Base-by-base conservation (phyloP, 208 protist species). In the Trypanosoma theileri region DNA sequence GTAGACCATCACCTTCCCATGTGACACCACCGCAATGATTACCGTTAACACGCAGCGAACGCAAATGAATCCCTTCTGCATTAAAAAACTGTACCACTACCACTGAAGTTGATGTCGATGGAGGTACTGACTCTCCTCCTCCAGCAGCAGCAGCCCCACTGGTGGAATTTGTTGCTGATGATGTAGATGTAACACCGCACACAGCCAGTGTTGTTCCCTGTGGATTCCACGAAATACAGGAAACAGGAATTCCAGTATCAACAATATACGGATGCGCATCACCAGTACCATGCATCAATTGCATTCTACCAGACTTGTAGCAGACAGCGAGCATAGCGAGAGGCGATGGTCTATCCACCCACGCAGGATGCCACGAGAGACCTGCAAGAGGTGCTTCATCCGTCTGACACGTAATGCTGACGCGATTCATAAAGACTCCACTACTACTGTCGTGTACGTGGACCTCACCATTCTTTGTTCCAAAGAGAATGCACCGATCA, bases 81-180 rank as follows among this genome's bases (percentile, higher is more conserved):
- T 76, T 96, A 79, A 96, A 98, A 81, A 99, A 99, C 81, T 98
- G 95, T 24, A 97, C 85, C 59, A 94, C 71, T 42, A 92, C 79
- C n/a, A 80, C 55, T 19, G 79, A 66, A 0, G 71, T 65, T 6
- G 46, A 45, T 13, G 14, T n/a, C 10, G 22, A 19, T 7, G 56
- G 7, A 7, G 28, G 9, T 9, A 19, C 31, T n/a, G 16, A 3
- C 9, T 31, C 58, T 35, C 19, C 19, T 42, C 57, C 28, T 61
- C 58, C 59, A 17, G 52, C 40, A 14, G 66, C 13, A 11, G 22
- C 4, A 31, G 51, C 9, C 22, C 41, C 24, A 31, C 35, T 46
- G 22, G 9, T 50, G 0, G 77, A 52, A 14, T 54, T 58, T 14
- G 69, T 52, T n/a, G 69, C 45, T n/a, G 60, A 62, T 16, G 66